A percentile compares a stretch with the other conserved stretches of the same genome.
These are phyloP conservation scores for Neonectria hederae DNA, from an alignment of 2,329 filamentous ascomycete species.

Conservation along the genomic window DNA sequence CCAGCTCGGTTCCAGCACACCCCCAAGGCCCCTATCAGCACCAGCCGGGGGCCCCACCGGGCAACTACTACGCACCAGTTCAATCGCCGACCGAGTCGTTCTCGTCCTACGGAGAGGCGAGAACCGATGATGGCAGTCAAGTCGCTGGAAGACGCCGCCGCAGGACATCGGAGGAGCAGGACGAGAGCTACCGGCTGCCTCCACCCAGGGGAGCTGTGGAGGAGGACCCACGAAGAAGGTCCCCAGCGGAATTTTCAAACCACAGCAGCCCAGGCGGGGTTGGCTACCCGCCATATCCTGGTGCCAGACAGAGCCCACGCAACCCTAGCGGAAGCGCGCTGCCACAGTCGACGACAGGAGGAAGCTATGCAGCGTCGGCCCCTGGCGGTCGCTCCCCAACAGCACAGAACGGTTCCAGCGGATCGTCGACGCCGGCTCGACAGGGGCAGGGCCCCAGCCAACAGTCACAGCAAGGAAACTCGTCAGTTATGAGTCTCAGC, in stretches of 20 bases:
- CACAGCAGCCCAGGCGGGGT: constrained; percentile 58
- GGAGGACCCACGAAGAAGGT: constrained; percentile 61
- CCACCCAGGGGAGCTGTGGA: constrained; percentile 56
- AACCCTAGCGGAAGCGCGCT: constrained; percentile 48
- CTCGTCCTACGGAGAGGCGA: constrained; percentile 50
- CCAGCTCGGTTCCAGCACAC: constrained; percentile 41
- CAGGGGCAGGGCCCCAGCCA: constrained; percentile 38
- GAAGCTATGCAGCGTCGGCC: constrained; percentile 36
- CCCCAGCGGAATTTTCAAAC: constrained; percentile 60
- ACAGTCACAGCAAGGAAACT: constrained; percentile 36
- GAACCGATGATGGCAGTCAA: constrained; percentile 46
- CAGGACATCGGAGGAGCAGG: constrained; percentile 51
- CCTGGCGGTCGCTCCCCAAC: constrained; percentile 50
- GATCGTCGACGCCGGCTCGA: constrained; percentile 47
- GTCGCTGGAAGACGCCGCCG: constrained; percentile 47
- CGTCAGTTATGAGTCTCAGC: constrained; percentile 63
- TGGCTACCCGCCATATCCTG: constrained; percentile 51
- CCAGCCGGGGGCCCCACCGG: constrained; percentile 41
- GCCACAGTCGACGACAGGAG: constrained; percentile 44
- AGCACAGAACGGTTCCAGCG: constrained; percentile 49
- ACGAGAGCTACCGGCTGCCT: constrained; percentile 56
- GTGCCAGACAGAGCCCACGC: constrained; percentile 50
- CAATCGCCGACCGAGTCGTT: constrained; percentile 57
- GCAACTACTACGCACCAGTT: constrained; percentile 53
- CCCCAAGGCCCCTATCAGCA: constrained; percentile 39